Evolutionary conservation across 306 rosid species (phyloP), one percentile per base, ranked within the genome.

Genomic region (Sophora flavescens): DNA sequence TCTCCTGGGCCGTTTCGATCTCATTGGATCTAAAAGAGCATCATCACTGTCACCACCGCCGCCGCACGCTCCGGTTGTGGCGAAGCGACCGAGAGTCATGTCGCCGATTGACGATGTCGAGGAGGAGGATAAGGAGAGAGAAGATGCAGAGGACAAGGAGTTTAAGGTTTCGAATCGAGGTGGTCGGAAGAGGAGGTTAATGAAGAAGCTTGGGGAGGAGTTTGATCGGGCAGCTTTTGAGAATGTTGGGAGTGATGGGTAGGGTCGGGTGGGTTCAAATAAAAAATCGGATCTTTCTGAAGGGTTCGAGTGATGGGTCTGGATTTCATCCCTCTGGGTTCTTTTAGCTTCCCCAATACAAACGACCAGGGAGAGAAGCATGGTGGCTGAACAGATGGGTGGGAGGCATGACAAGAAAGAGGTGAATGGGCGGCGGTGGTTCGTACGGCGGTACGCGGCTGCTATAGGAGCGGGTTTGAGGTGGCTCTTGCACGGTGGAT

Each of bases 181-280:
- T 35, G 80, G 76, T 54, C 82, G 82, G 51, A 80, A 77, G 58
- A 81, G 83, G 44, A 73, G 89, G 66, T 76, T 95, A 77, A 93
- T 92, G 86, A 95, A 92, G 87, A 95, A 89, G 73, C 88, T 92
- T 1, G 91, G 80, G 0, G 99, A 88, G 51, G 97, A 92, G 69
- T 95, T 95, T 3, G 99, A 92, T 70, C 86, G 80, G 39, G 97
- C 90, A 2, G 96, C 97, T 28, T 54, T 60, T 2, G 92, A 84
- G 84, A 81, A 36, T 5, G 76, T 66, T 10, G 48, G 15, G 17
- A 58, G 15, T 8, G 44, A 32, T 1, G 72, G 12, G 2, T 33
- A 87, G 11, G 74, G 1, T 5, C 50, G n/a, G n/a, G n/a, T n/a
- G n/a, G n/a, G n/a, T n/a, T n/a, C n/a, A n/a, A n/a, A n/a, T n/a